Evolutionary conservation across 371 early-diverging fungal genomes (phyloP).

Genomic region (Dichotomocladium elegans): DNA sequence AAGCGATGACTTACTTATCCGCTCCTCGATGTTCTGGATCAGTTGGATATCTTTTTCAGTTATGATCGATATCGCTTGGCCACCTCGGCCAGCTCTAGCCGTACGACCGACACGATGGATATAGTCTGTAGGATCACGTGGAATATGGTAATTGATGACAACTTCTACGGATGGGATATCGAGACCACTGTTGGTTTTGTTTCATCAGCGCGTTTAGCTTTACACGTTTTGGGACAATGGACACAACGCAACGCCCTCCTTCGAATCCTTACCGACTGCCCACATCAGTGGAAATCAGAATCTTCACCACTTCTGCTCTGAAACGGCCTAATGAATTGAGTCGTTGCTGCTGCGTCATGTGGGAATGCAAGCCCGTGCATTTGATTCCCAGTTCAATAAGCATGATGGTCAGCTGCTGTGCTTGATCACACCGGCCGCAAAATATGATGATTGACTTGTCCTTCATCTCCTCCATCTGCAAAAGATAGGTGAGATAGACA

Average conservation of each 20-base stretch:
- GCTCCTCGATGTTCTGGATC: conserved; percentile 84
- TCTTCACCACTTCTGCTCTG: conserved; percentile 76
- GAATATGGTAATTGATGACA: conserved; percentile 97
- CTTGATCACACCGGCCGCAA: conserved; percentile 77
- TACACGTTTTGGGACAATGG: no score
- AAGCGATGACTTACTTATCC: conserved; percentile 48
- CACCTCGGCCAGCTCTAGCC: conserved; percentile 93
- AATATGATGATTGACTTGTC: conserved; percentile 91
- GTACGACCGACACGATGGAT: conserved; percentile 99
- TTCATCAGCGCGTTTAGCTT: neutral
- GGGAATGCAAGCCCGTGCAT: conserved; percentile 89
- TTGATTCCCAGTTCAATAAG: conserved; percentile 85
- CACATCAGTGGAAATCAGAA: conserved; percentile 97
- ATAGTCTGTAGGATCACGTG: conserved; percentile 97
- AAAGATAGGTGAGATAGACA: conserved; percentile 79
- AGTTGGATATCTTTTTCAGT: conserved; percentile 91
- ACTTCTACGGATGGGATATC: conserved; percentile 96
- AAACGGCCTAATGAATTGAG: conserved; percentile 90
- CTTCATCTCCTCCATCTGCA: conserved; percentile 64
- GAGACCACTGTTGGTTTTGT: conserved; percentile 75
- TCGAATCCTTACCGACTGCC: conserved; percentile 72
- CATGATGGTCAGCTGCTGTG: conserved; percentile 80
- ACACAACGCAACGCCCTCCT: no score
- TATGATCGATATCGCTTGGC: conserved; percentile 88
- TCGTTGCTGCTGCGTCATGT: conserved; percentile 92